These are phyloP conservation scores for Cudoniella acicularis DNA, from an alignment of 495 filamentous ascomycete species.

Conservation along the genomic window DNA sequence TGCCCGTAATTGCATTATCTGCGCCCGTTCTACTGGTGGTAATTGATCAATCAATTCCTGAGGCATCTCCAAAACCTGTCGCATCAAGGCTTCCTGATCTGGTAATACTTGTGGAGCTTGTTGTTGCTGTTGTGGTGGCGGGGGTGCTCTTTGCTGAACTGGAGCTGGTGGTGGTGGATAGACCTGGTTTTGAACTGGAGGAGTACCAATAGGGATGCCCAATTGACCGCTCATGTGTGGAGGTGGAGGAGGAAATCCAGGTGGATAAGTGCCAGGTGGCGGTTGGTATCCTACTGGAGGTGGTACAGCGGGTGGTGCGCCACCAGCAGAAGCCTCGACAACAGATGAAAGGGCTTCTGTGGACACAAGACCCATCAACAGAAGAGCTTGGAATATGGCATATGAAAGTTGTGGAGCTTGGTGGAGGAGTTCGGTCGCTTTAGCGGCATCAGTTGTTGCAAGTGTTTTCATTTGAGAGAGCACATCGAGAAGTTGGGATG, in stretches of 20 bases:
- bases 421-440: slow-evolving; percentile 81
- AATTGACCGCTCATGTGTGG: slow-evolving; percentile 26
- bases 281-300: slow-evolving; percentile 23
- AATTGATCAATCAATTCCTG: slow-evolving; percentile 72
- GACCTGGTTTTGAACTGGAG: slow-evolving; percentile 56
- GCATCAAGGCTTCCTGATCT: slow-evolving; percentile 61
- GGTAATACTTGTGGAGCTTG: slow-evolving; percentile 38
- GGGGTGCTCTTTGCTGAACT: slow-evolving; percentile 28
- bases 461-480: slow-evolving; percentile 92
- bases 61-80: slow-evolving; percentile 71
- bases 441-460: slow-evolving; percentile 70
- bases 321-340: too few species aligned
- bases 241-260: slow-evolving; percentile 24
- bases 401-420: slow-evolving; percentile 92
- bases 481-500: slow-evolving; percentile 89
- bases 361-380: slow-evolving; percentile 84
- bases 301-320: slow-evolving; percentile 14
- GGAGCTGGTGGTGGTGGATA: slow-evolving; percentile 33
- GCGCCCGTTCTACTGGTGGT: slow-evolving; percentile 65
- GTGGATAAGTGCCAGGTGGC: slow-evolving; percentile 13
- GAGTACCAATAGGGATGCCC: slow-evolving; percentile 41
- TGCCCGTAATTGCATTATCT: slow-evolving; percentile 69
- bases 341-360: slow-evolving; percentile 24
- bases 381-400: slow-evolving; percentile 91
- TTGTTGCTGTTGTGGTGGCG: slow-evolving; percentile 37